A percentile compares a stretch with the other conserved stretches of the same genome.
phyloP scores from a whole-genome alignment of 345 rosid species.

The Syzygium jambos region DNA sequence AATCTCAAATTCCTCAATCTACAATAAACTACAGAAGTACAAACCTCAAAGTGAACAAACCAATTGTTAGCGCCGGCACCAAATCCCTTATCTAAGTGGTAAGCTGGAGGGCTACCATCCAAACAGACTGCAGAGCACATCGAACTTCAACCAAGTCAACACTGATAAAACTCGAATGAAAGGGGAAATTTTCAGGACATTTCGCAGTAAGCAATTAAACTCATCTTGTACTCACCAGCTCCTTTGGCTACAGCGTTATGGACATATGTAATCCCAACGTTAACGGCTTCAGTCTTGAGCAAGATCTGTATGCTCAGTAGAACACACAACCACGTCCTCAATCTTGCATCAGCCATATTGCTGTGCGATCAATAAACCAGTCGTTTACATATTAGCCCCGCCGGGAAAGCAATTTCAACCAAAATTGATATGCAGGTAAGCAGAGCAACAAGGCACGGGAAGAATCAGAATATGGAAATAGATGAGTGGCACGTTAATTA shows the following conservation, averaged over 20 bases:
- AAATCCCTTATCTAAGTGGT: constrained; percentile 64
- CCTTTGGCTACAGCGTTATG: constrained; percentile 64
- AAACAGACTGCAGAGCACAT: constrained; percentile 62
- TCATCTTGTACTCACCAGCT: constrained; percentile 45
- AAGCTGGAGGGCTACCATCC: constrained; percentile 97
- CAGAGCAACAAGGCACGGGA: background rate
- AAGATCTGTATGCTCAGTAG: constrained; percentile 25
- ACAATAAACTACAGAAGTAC: background rate
- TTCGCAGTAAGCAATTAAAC: background rate
- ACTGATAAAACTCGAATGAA: background rate
- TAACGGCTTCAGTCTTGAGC: constrained; percentile 30
- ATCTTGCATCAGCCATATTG: constrained; percentile 35
- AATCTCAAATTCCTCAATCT: background rate
- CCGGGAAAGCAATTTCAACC: background rate
- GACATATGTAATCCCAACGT: constrained; percentile 50
- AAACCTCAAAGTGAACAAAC: constrained; percentile 82
- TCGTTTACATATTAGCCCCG: background rate
- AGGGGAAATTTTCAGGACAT: background rate
- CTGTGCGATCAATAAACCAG: constrained; percentile 13
- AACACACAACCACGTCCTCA: constrained; percentile 27
- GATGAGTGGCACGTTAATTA: background rate
- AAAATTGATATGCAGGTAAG: background rate
- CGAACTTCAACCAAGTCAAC: background rate
- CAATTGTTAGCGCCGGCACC: constrained; percentile 81
- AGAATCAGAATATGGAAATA: background rate